Evolutionary conservation across 306 rosid species (phyloP), one percentile per base, ranked within the genome.

Genomic region (Corylus heterophylla): DNA sequence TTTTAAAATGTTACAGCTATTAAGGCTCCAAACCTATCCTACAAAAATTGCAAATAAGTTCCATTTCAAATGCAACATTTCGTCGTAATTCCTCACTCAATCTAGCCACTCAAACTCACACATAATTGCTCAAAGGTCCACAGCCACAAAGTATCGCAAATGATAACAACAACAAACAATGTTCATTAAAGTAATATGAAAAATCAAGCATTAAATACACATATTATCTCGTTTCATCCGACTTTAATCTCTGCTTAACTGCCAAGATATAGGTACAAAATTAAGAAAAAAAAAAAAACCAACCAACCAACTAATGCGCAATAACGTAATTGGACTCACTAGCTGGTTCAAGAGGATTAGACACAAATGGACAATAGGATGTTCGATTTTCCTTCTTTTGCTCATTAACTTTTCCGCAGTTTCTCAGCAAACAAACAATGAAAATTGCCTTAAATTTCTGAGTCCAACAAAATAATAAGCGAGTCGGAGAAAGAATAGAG

Each of bases 401-500:
- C 22, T 18, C 12, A 37, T 67, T 3, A 4, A 67, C 50, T 42
- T 52, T 54, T 44, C 44, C 35, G 44, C 13, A 73, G 45, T 74
- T 49, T 75, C 79, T 72, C 73, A 35, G 66, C 37, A 75, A 37
- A 83, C 81, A 82, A 82, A 54, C 81, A 78, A 70, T 2, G 25
- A 62, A 49, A 59, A 16, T 25, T 29, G 69, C 74, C 67, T 59
- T 7, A 49, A 45, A 56, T 71, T 39, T 39, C 17, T 54, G 18
- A 61, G 73, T 81, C 37, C 74, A 73, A 16, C 12, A 29, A 31
- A 31, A 48, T 4, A 61, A 37, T 66, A 54, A 22, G n/a, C 17
- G 9, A 8, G 12, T 42, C 10, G 14, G 67, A 59, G 5, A 47
- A 70, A 67, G 74, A 64, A 80, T 7, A 14, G 80, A 76, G 73